A percentile compares a stretch with the other conserved stretches of the same genome.
These are phyloP conservation scores for Aspergillus incahuasiensis DNA, from an alignment of 495 filamentous ascomycete genomes.

Conservation along the genomic window DNA sequence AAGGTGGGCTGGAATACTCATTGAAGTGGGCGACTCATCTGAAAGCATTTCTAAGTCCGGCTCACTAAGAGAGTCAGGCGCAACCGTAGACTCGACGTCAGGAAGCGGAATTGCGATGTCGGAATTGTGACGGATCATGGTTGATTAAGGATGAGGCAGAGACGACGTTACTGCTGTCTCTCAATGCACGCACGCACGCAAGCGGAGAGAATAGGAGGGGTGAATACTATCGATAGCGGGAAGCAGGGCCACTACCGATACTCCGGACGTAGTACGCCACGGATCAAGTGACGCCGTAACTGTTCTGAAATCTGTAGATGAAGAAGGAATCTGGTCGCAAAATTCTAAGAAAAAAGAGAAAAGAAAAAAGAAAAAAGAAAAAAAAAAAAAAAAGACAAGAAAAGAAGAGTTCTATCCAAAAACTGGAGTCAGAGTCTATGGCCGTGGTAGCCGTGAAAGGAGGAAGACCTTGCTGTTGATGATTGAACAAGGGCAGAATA, in stretches of 20 bases:
- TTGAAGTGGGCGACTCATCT: conserved; percentile 36
- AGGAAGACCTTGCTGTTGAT: neutral
- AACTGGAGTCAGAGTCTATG: neutral
- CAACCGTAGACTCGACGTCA: conserved; percentile 33
- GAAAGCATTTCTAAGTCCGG: conserved; percentile 46
- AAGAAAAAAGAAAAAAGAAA: no score
- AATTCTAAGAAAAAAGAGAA: no score
- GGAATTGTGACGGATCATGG: conserved; percentile 46
- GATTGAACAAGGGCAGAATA: conserved; percentile 1
- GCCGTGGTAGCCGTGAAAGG: neutral
- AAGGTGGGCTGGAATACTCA: conserved; percentile 74
- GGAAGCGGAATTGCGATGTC: conserved; percentile 45
- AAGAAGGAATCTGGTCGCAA: neutral
- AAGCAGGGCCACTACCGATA: conserved; percentile 22
- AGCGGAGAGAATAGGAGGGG: conserved; percentile 8
- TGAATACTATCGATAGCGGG: conserved; percentile 14
- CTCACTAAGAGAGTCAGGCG: conserved; percentile 24
- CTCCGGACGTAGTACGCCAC: no score
- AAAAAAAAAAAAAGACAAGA: no score
- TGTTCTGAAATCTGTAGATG: neutral
- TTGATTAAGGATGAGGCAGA: conserved; percentile 13
- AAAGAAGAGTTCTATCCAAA: no score
- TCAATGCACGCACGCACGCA: neutral
- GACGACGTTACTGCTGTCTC: neutral
- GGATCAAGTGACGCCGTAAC: neutral